Base-by-base conservation (phyloP, 192 early-diverging fungal genomes). In the Haplosporangium gracile region DNA sequence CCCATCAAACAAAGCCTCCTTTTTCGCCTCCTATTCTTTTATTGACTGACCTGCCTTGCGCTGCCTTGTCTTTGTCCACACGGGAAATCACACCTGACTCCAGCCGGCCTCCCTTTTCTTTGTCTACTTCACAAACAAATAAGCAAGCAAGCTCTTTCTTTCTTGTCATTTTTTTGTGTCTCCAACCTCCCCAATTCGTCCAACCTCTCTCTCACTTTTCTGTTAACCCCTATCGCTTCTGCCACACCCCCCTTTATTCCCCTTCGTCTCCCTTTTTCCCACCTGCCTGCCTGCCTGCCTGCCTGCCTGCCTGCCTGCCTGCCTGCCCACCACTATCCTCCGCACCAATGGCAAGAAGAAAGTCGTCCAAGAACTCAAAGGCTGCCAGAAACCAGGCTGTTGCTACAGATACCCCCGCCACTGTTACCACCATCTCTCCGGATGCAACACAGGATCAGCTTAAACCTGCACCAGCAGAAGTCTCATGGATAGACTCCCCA, bases 281-380 rank as follows among this genome's bases (percentile, higher is more conserved):
- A 32, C 26, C 60, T 26, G 55, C 24, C 26, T 26, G 26, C 60
- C 8, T 43, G 9, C 7, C n/a, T n/a, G 42, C 42, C 5, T 43
- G 42, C 42, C 42, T 43, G 36, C 36, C 53, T 24, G 20, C 22
- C 26, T n/a, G 42, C 42, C 5, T 43, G 42, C 42, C 42, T 43
- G 36, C 36, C 53, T 24, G 20, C 22, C 26, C 32, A 51, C 45
- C 11, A n/a, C 43, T 24, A 3, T n/a, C 57, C 39, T 55, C 74
- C 53, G 24, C 47, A 5, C 1, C n/a, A 39, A 76, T 76, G 75
- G 40, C 75, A 26, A 76, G 60, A 29, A 76, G 68, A 43, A 76
- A 76, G 40, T 65, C 74, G 9, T 53, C 43, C 73, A 75, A 49
- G 47, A 57, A 34, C 73, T 65, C 60, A 10, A 65, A 32, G 26